These are phyloP conservation scores for Streptanthus diversifolius DNA, from an alignment of 345 rosid genomes.

Conservation along the genomic window DNA sequence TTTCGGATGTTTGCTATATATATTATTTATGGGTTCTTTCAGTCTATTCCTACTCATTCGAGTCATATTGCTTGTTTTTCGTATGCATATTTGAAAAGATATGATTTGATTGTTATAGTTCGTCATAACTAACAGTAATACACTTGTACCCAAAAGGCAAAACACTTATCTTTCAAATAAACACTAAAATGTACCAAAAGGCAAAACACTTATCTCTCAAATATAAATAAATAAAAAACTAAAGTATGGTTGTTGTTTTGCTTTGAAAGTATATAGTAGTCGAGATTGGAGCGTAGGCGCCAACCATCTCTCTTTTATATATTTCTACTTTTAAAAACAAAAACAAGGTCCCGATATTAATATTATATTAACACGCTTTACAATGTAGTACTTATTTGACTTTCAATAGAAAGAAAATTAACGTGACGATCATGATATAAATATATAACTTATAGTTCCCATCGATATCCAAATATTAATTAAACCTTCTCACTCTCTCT, in stretches of 20 bases:
- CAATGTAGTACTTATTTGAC: conserved; percentile 23
- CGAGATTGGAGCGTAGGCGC: conserved; percentile 26
- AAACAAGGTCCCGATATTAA: not conserved
- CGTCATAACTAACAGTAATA: too few species aligned
- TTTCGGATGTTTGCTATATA: too few species aligned
- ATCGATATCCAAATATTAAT: not conserved
- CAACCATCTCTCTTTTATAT: not conserved
- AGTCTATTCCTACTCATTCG: too few species aligned
- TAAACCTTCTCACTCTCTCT: conserved; percentile 1
- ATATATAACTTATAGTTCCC: conserved; percentile 10
- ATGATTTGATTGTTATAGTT: too few species aligned
- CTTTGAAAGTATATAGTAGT: conserved; percentile 16
- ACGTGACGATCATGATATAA: not conserved
- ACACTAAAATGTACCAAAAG: too few species aligned
- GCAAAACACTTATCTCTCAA: not conserved
- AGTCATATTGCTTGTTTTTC: too few species aligned
- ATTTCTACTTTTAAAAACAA: not conserved
- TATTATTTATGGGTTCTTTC: too few species aligned
- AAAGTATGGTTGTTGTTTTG: conserved; percentile 6
- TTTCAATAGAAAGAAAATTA: conserved; percentile 7
- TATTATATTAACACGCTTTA: conserved; percentile 13
- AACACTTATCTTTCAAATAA: not conserved
- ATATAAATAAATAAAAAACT: not conserved
- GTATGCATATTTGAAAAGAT: too few species aligned
- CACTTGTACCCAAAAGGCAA: not conserved